A percentile compares a stretch with the other conserved stretches of the same genome.
Conservation (phyloP, 140 eudicot genomes). For the Anethum foeniculum region DNA sequence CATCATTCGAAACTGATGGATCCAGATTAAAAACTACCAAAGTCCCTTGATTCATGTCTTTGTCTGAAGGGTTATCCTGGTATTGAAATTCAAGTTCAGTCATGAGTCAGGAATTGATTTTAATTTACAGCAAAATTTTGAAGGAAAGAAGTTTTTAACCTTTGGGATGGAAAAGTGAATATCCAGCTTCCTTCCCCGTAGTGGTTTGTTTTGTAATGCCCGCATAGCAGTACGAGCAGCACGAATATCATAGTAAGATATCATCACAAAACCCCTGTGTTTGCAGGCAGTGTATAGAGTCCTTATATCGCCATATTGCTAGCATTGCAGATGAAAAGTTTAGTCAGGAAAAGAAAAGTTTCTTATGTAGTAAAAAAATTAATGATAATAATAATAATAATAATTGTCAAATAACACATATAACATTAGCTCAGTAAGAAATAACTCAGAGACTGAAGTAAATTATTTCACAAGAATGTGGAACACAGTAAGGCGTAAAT, state of each 20-base stretch:
- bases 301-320: constrained; percentile 92
- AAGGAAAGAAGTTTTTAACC: constrained; percentile 31
- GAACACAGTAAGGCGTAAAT: background rate
- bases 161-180: constrained; percentile 95
- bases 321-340: constrained; percentile 13
- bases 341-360: constrained; percentile 12
- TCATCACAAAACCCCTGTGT: constrained; percentile 95
- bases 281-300: constrained; percentile 89
- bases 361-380: background rate
- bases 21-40: constrained; percentile 74
- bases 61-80: constrained; percentile 88
- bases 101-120: background rate
- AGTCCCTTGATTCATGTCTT: constrained; percentile 82
- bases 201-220: constrained; percentile 69
- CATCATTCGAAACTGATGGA: constrained; percentile 75
- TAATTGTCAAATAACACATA: background rate
- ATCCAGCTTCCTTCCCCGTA: constrained; percentile 84
- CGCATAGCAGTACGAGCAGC: constrained; percentile 95
- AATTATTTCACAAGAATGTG: background rate
- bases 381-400: background rate
- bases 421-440: background rate
- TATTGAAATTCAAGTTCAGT: constrained; percentile 1
- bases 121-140: background rate
- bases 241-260: constrained; percentile 88
- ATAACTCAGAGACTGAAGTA: background rate